phyloP scores from a whole-genome alignment of 2,329 filamentous ascomycete genomes.

The Drechslerella coelobrocha region DNA sequence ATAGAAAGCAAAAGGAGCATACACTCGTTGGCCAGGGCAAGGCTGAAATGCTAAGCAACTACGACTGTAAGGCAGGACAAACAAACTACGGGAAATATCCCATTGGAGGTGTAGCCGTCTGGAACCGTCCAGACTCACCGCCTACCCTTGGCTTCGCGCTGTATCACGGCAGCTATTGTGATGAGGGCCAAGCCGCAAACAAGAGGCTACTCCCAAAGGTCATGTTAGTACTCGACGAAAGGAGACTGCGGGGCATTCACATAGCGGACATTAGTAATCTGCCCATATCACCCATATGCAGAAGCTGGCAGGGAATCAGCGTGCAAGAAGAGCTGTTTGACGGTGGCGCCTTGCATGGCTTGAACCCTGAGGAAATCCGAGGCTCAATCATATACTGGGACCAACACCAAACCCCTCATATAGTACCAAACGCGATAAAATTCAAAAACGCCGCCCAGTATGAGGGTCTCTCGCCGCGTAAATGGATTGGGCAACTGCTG shows the following conservation, averaged over 20 bases:
- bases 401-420: not conserved
- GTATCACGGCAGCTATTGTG: constrained; percentile 6
- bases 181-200: not conserved
- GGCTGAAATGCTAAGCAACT: not conserved
- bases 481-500: constrained; percentile 6
- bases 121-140: constrained; percentile 22
- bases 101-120: constrained; percentile 11
- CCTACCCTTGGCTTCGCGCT: constrained; percentile 20
- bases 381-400: constrained; percentile 26
- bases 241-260: constrained; percentile 18
- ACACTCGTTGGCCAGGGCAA: not conserved
- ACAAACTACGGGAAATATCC: not conserved
- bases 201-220: not conserved
- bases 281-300: not conserved
- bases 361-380: not conserved
- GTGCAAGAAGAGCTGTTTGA: constrained; percentile 9
- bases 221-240: constrained; percentile 17
- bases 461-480: not conserved
- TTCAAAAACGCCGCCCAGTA: constrained; percentile 18
- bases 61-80: not conserved
- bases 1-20: not conserved
- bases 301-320: constrained; percentile 29
- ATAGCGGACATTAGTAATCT: constrained; percentile 1
- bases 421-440: constrained; percentile 5
- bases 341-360: constrained; percentile 11